Evolutionary conservation across 208 protist genomes (phyloP).

Genomic region (Leishmania arabica): DNA sequence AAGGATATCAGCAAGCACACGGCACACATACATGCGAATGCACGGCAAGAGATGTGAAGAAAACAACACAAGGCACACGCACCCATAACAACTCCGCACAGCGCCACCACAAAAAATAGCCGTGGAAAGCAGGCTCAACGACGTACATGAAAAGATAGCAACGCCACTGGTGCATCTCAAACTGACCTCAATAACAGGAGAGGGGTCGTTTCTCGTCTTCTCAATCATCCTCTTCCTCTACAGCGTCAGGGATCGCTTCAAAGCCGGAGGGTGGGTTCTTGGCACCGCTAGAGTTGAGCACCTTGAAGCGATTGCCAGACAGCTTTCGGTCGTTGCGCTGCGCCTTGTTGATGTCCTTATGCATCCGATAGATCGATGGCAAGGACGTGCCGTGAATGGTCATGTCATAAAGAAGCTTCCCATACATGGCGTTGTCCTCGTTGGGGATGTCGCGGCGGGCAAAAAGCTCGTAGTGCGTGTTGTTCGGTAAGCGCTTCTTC

Average conservation of each 20-base stretch:
- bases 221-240: slow-evolving; percentile 78
- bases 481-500: slow-evolving; percentile 90
- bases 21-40: neutral
- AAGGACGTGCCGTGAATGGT: slow-evolving; percentile 88
- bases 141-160: neutral
- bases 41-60: neutral
- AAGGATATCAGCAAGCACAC: neutral
- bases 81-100: neutral
- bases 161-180: neutral
- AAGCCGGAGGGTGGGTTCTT: slow-evolving; percentile 86
- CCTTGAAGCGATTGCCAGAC: slow-evolving; percentile 86
- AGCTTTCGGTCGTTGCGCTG: slow-evolving; percentile 92
- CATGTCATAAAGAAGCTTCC: slow-evolving; percentile 87
- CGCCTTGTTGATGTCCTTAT: slow-evolving; percentile 93
- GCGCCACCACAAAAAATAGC: neutral
- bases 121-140: neutral
- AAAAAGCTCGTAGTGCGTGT: slow-evolving; percentile 91
- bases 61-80: neutral
- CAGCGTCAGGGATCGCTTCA: slow-evolving; percentile 79
- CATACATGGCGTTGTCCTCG: slow-evolving; percentile 92
- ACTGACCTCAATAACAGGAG: neutral
- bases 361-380: slow-evolving; percentile 87
- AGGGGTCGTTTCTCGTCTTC: neutral
- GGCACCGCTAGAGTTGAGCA: slow-evolving; percentile 68
- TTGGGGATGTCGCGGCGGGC: slow-evolving; percentile 87